Base-by-base conservation (phyloP, 768 basidiomycete species). In the Amanita thiersii region DNA sequence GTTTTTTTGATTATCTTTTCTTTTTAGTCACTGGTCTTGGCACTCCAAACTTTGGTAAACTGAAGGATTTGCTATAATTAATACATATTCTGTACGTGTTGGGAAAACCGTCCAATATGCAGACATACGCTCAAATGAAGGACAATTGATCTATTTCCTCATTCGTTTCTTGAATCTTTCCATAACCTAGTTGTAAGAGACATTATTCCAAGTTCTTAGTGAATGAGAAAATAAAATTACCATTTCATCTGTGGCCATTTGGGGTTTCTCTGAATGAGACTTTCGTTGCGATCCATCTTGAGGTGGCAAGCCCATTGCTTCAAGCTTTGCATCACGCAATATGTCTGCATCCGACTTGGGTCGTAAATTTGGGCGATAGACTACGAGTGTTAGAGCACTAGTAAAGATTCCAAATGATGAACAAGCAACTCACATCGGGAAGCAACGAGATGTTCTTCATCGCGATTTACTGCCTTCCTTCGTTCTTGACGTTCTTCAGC, bases 111-210 rank as follows among this genome's bases (percentile, higher is more conserved):
- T 34, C 32, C 24, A 41, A 32, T n/a, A 32, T 17, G 39, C 8
- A 18, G 5, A 31, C 17, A 32, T 17, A 10, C 29, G 29, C n/a
- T 15, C n/a, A 17, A 39, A 17, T 14, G 24, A 39, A n/a, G 29
- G 17, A 12, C 24, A 11, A 9, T 24, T 3, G 5, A 17, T 39
- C 10, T 19, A 87, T 57, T 82, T 85, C 29, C 84, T 77, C 86
- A 91, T 89, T 44, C 92, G 70, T 65, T 98, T 96, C 73, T 94
- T 97, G 72, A 97, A 98, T 23, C 94, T 79, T 61, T 94, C 91
- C 87, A 92, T 87, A 40, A 88, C 87, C 86, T 89, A 49, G 29
- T 25, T 23, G 38, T 15, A 29, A 20, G 10, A 34, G 20, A 30
- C 26, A 30, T 9, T 38, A 40, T 17, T 31, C 42, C 46, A 15